Conservation (phyloP, 2,329 filamentous ascomycete genomes). For the Fusarium bulbicola region DNA sequence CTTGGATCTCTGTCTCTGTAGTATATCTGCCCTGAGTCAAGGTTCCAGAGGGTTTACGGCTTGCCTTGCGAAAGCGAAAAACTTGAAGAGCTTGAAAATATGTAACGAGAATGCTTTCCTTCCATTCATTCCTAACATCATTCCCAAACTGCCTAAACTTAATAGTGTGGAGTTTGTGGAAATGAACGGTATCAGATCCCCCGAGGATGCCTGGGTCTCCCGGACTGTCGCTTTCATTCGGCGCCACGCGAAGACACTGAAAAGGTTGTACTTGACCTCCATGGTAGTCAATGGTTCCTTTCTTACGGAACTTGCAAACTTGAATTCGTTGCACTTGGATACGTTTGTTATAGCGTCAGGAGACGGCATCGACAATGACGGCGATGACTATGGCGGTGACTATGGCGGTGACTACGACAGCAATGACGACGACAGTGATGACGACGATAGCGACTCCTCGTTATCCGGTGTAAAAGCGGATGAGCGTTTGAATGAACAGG, state of each 20-base stretch:
- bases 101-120: neutral
- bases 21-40: rapidly evolving
- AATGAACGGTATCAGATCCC: no score
- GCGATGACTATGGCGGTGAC: neutral
- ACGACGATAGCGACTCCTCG: neutral
- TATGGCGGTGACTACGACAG: neutral
- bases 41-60: neutral
- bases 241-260: slow-evolving; percentile 1
- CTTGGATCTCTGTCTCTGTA: slow-evolving; percentile 4
- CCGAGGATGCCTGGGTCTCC: neutral
- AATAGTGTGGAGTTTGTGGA: neutral
- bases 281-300: neutral
- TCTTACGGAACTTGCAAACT: neutral
- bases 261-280: neutral
- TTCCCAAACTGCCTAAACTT: neutral
- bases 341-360: slow-evolving; percentile 1
- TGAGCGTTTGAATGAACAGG: neutral
- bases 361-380: neutral
- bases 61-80: neutral
- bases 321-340: neutral
- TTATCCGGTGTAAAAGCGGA: neutral
- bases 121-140: rapidly evolving
- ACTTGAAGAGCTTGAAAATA: neutral
- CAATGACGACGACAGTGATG: neutral
- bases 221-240: neutral